Evolutionary conservation across 257 asterid species (phyloP).

Genomic region (Dorcoceras hygrometricum): DNA sequence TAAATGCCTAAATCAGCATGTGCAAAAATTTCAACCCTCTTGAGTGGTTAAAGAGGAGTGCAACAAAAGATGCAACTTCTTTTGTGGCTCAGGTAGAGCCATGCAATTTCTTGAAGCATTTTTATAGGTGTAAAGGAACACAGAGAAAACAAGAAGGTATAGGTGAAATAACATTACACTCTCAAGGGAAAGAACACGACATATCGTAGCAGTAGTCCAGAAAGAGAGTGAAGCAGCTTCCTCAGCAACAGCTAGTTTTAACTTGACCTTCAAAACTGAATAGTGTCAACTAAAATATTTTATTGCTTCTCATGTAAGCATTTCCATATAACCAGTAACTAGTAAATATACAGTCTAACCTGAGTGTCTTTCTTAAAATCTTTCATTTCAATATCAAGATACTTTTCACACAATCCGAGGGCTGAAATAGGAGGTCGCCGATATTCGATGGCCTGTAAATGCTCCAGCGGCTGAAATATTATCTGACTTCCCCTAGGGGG

Average conservation of each 20-base stretch:
- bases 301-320: conserved; percentile 22
- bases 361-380: conserved; percentile 49
- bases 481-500: conserved; percentile 71
- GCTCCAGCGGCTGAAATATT: conserved; percentile 78
- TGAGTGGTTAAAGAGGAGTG: neutral
- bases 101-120: neutral
- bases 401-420: conserved; percentile 49
- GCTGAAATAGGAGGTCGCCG: conserved; percentile 55
- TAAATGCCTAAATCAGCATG: conserved; percentile 13
- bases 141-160: conserved; percentile 19
- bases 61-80: neutral
- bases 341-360: conserved; percentile 39
- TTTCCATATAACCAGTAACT: neutral
- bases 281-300: conserved; percentile 20
- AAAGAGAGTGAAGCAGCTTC: conserved; percentile 84
- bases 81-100: neutral
- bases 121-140: neutral
- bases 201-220: conserved; percentile 82
- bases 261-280: conserved; percentile 52
- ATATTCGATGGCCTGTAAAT: conserved; percentile 66
- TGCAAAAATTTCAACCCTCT: neutral
- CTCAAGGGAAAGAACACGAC: conserved; percentile 91
- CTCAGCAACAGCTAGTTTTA: conserved; percentile 74
- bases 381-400: conserved; percentile 35
- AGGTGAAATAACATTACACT: conserved; percentile 43